Conservation (phyloP, 2,329 filamentous ascomycete species). For the Colletotrichum cereale region DNA sequence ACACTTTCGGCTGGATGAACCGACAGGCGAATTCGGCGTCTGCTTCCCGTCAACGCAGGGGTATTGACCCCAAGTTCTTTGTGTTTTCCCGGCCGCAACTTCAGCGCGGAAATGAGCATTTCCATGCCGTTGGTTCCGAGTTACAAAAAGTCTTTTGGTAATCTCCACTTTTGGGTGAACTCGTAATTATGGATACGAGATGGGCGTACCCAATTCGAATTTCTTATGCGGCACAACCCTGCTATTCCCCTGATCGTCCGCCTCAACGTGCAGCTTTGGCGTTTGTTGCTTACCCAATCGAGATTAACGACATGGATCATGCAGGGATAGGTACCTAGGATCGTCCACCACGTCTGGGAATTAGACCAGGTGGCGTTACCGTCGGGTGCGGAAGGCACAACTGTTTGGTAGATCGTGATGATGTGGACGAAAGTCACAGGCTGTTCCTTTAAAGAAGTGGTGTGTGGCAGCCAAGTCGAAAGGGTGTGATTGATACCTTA, state of each 20-base stretch:
- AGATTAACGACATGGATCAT: slow-evolving; percentile 18
- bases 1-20: not conserved
- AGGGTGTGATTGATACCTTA: not conserved
- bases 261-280: slow-evolving; percentile 30
- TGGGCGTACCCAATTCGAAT: slow-evolving; percentile 23
- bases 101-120: slow-evolving; percentile 35
- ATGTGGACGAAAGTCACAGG: not conserved
- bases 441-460: not conserved
- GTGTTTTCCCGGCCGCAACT: not conserved
- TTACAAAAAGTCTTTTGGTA: slow-evolving; percentile 5
- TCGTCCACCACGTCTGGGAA: not conserved
- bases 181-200: slow-evolving; percentile 39
- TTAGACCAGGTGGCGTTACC: slow-evolving; percentile 1
- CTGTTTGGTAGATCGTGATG: slow-evolving; percentile 35
- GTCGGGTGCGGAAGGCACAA: not conserved
- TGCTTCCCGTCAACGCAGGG: not conserved
- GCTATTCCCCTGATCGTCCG: slow-evolving; percentile 25
- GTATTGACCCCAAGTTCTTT: slow-evolving; percentile 10
- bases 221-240: slow-evolving; percentile 33
- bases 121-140: slow-evolving; percentile 27
- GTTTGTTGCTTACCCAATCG: slow-evolving; percentile 20
- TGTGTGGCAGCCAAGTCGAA: not conserved
- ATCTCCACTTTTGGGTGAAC: slow-evolving; percentile 20
- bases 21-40: not conserved
- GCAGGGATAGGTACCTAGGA: slow-evolving; percentile 8